Percentiles rank a stretch among this genome's conserved stretches.
phyloP scores from a whole-genome alignment of 2,329 filamentous ascomycete species.

The Colletotrichum sp. region DNA sequence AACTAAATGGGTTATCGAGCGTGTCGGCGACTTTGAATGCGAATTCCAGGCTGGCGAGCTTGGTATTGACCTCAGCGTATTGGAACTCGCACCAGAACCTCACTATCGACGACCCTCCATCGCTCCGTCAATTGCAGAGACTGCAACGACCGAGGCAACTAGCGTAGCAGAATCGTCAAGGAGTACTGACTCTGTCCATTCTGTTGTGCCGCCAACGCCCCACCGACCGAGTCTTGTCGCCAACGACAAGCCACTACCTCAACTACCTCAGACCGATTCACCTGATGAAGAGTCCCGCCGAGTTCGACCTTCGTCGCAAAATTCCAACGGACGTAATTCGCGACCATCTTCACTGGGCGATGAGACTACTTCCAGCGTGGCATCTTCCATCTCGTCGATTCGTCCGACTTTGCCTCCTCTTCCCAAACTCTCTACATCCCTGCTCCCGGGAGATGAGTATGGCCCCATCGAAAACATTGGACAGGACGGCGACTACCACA shows the following conservation, averaged over 20 bases:
- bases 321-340: slow-evolving; percentile 40
- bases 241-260: slow-evolving; percentile 69
- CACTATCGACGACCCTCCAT: slow-evolving; percentile 33
- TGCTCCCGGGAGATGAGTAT: slow-evolving; percentile 53
- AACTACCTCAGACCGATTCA: slow-evolving; percentile 63
- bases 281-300: slow-evolving; percentile 31
- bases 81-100: slow-evolving; percentile 45
- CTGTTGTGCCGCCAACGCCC: slow-evolving; percentile 29
- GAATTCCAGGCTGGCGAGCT: slow-evolving; percentile 67
- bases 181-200: slow-evolving; percentile 32
- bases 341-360: slow-evolving; percentile 48
- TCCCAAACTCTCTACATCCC: slow-evolving; percentile 60
- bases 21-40: slow-evolving; percentile 89
- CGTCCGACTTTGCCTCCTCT: slow-evolving; percentile 59
- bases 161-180: slow-evolving; percentile 44
- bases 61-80: slow-evolving; percentile 59
- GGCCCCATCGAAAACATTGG: slow-evolving; percentile 50
- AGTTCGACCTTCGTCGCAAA: slow-evolving; percentile 16
- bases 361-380: slow-evolving; percentile 45
- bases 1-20: slow-evolving; percentile 83
- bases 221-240: slow-evolving; percentile 45
- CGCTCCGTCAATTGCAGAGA: slow-evolving; percentile 35
- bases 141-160: slow-evolving; percentile 38
- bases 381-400: slow-evolving; percentile 53
- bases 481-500: slow-evolving; percentile 56